Conservation (phyloP, 306 rosid species). For the Astragalus glycyphyllos region DNA sequence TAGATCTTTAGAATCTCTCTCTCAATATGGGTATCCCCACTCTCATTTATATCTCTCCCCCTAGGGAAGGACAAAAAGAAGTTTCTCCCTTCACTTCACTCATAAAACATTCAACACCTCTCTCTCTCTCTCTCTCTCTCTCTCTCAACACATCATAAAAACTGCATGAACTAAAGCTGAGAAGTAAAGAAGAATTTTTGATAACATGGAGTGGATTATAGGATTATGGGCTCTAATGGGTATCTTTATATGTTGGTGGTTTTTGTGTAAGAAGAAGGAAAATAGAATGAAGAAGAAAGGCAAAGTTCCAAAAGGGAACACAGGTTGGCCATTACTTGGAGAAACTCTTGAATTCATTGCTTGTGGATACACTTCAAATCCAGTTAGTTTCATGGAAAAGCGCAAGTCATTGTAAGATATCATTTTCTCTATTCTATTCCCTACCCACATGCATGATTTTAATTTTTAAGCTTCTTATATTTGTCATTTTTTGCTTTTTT, state of each 20-base stretch:
- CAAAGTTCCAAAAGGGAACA: slow-evolving; percentile 65
- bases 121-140: background rate
- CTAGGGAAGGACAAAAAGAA: slow-evolving; percentile 46
- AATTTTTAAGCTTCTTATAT: slow-evolving; percentile 21
- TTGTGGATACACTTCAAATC: slow-evolving; percentile 75
- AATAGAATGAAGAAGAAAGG: slow-evolving; percentile 15
- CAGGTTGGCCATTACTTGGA: slow-evolving; percentile 89
- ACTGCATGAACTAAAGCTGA: slow-evolving; percentile 56
- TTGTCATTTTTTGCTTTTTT: slow-evolving; percentile 7
- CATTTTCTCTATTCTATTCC: background rate
- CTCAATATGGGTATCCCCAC: slow-evolving; percentile 35
- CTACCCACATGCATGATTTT: slow-evolving; percentile 17
- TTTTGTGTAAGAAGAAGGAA: slow-evolving; percentile 33
- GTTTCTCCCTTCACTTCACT: slow-evolving; percentile 41
- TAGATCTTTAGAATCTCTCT: slow-evolving; percentile 69
- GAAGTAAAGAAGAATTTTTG: slow-evolving; percentile 2
- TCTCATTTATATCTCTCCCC: slow-evolving; percentile 36
- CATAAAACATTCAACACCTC: slow-evolving; percentile 27
- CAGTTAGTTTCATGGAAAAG: slow-evolving; percentile 86
- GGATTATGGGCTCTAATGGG: slow-evolving; percentile 51
- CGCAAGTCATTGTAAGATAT: slow-evolving; percentile 79
- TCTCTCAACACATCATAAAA: background rate
- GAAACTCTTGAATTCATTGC: slow-evolving; percentile 95
- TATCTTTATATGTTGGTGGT: slow-evolving; percentile 41
- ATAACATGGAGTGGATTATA: slow-evolving; percentile 50